Evolutionary conservation across 2,329 filamentous ascomycete species (phyloP), one percentile per base, ranked within the genome.

Genomic region (Aulographum hederae): DNA sequence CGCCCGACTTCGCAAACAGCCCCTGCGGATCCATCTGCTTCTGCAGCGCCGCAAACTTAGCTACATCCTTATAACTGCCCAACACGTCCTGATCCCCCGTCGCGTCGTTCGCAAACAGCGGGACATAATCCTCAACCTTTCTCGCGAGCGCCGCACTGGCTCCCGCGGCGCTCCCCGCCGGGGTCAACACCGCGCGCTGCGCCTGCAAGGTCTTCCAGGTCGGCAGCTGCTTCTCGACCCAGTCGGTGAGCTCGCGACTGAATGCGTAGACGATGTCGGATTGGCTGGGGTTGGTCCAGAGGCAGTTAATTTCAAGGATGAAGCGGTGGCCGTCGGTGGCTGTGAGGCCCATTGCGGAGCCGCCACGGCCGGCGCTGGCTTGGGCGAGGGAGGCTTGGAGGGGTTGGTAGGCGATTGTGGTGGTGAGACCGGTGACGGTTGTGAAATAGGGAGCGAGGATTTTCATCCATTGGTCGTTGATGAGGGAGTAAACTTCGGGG

Each of bases 401-500:
- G 5, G 44, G 44, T 14, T 29, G 27, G 11, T 8, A 10, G 8
- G 27, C 15, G 27, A 29, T 12, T 11, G 27, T 29, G 8, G 10
- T 25, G 6, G 37, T 39, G 6, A 39, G 31, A 21, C 31, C 40
- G 1, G 37, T 36, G 23, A 15, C 5, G 21, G 8, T 15, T 20
- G 23, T 10, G 21, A 25, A 25, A 13, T 25, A 25, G 10, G 21
- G 21, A 13, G 13, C 10, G 10, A 13, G 13, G 21, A 25, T 25
- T 10, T 25, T 25, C 21, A 10, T 10, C 21, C 21, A 25, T 10
- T 25, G 10, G 13, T 25, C 13, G n/a, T n/a, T n/a, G n/a, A n/a
- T n/a, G n/a, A n/a, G n/a, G n/a, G n/a, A n/a, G n/a, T n/a, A n/a
- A 34, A 56, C 47, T 11, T 46, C 41, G 0, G 46, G 44, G 4